Evolutionary conservation across 192 early-diverging fungal species (phyloP), one percentile per base, ranked within the genome.

Genomic region (Lunasporangiospora selenospora): DNA sequence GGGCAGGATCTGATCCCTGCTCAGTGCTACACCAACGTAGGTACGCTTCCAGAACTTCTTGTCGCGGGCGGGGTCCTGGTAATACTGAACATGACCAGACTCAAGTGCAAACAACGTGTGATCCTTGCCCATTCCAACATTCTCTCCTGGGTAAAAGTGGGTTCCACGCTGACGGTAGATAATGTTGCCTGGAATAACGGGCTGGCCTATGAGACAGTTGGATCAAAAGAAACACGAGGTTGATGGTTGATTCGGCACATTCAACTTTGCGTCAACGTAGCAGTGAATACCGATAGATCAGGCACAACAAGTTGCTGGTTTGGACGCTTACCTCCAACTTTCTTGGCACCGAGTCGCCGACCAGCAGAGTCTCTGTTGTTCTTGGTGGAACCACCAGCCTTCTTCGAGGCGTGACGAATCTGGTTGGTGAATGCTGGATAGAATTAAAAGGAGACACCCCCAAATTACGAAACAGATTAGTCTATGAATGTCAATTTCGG

Each of bases 111-210:
- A 92, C 39, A 92, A 61, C 16, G 92, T 93, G 73, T 89, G 88
- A 75, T 93, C 92, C 60, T 87, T 87, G 56, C 92, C 92, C 48
- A 90, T 86, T 13, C 83, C 86, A 26, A 87, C 91, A 60, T 93
- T 85, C 60, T 91, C 89, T 15, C 92, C 92, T 9, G 92, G 86
- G 48, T 89, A 87, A 62, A 92, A 92, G 57, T 84, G 80, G 46
- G 89, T 92, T 6, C 92, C 92, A 49, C 89, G 78, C 65, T 93
- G 92, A 62, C 92, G 86, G 39, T 91, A 86, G 63, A 93, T 87
- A 51, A 93, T 92, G 65, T 91, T 89, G 29, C 92, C 92, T 1
- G 88, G 81, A 38, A 88, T 78, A 21, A 92, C 92, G 36, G 78
- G 80, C 69, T 93, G 85, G 49, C 81, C 85, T 78, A 40, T 24